Evolutionary conservation across 768 basidiomycete genomes (phyloP).

Genomic region (Polyporus arcularius): DNA sequence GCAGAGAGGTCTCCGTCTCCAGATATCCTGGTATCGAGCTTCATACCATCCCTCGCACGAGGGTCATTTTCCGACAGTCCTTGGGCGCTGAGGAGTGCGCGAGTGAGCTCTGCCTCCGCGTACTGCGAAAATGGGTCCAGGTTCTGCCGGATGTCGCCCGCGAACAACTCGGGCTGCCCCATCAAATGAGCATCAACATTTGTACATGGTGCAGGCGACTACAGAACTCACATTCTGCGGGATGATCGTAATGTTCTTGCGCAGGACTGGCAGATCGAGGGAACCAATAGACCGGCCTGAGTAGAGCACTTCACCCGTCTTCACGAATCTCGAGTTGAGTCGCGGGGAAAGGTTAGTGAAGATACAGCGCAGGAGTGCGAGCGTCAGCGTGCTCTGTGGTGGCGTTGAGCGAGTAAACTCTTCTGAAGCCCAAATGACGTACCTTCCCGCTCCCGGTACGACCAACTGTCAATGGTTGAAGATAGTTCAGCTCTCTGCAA

Average conservation of each 20-base stretch:
- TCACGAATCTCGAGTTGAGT: slow-evolving; percentile 15
- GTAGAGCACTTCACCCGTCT: slow-evolving; percentile 46
- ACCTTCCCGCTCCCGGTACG: slow-evolving; percentile 57
- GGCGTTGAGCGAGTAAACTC: slow-evolving; percentile 9
- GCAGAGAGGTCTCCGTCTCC: slow-evolving; percentile 50
- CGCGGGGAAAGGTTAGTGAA: slow-evolving; percentile 31
- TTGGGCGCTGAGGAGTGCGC: slow-evolving; percentile 50
- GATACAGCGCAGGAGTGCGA: slow-evolving; percentile 56
- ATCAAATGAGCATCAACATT: neutral
- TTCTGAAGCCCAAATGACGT: neutral
- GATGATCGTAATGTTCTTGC: slow-evolving; percentile 58
- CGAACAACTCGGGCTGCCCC: slow-evolving; percentile 48
- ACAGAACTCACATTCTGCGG: slow-evolving; percentile 45
- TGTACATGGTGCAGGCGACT: neutral
- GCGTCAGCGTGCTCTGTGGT: slow-evolving; percentile 44
- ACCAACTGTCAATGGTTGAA: slow-evolving; percentile 36
- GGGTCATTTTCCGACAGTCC: slow-evolving; percentile 39
- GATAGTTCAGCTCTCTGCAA: no score
- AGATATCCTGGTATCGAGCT: slow-evolving; percentile 45
- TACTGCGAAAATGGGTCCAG: slow-evolving; percentile 58
- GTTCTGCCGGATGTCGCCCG: slow-evolving; percentile 56
- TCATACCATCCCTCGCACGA: slow-evolving; percentile 38
- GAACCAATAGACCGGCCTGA: slow-evolving; percentile 46
- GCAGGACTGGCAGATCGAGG: slow-evolving; percentile 53
- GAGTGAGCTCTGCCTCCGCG: slow-evolving; percentile 52